Evolutionary conservation across 129 eudicot genomes (phyloP).

Genomic region (Kitagawia praeruptora): DNA sequence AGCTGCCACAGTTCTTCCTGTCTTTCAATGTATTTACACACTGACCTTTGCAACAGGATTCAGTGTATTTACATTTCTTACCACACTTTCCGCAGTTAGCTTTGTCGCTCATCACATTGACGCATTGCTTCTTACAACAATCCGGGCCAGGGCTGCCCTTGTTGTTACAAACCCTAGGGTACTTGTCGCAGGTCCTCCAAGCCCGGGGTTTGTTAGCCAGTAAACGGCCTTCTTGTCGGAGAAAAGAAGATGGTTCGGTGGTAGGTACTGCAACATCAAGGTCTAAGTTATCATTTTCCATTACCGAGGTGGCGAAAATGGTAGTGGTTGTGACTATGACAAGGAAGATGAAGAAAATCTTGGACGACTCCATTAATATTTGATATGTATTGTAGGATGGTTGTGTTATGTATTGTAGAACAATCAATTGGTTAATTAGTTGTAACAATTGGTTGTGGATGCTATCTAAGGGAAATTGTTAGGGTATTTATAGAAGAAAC

Average conservation of each 20-base stretch:
- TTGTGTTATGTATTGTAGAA: too few species aligned
- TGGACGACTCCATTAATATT: neutral
- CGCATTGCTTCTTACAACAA: slow-evolving; percentile 43
- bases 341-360: slow-evolving; percentile 4
- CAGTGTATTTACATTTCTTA: slow-evolving; percentile 25
- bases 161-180: slow-evolving; percentile 33
- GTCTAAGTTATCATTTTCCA: neutral
- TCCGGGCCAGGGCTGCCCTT: slow-evolving; percentile 28
- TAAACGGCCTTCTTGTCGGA: neutral
- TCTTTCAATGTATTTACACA: too few species aligned
- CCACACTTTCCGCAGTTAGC: slow-evolving; percentile 38
- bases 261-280: neutral
- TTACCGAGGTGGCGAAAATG: neutral
- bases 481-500: neutral
- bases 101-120: slow-evolving; percentile 27
- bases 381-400: too few species aligned
- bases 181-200: slow-evolving; percentile 19
- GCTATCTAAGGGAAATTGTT: neutral
- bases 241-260: neutral
- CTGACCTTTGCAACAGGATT: slow-evolving; percentile 23
- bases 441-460: neutral
- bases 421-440: too few species aligned
- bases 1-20: too few species aligned
- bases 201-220: neutral
- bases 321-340: neutral